Evolutionary conservation across 2,329 filamentous ascomycete genomes (phyloP).

Genomic region (Ophiostoma sp.): DNA sequence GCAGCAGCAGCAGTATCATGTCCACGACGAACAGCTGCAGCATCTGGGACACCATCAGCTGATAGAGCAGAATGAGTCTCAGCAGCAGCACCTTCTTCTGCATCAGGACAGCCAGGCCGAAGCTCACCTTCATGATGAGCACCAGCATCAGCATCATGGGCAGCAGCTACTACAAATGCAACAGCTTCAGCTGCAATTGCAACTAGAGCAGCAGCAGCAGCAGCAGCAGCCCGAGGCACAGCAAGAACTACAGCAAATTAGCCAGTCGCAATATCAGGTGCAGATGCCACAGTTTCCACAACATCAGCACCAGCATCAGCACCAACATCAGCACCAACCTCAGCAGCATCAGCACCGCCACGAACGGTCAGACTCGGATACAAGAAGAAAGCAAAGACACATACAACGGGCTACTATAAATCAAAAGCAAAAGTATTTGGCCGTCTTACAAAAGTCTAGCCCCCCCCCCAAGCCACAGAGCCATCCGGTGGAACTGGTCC

Average conservation of each 20-base stretch:
- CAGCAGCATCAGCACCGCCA: neutral
- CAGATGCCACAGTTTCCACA: neutral
- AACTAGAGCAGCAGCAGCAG: neutral
- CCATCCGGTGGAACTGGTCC: slow-evolving; percentile 9
- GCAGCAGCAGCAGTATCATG: neutral
- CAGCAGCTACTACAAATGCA: neutral
- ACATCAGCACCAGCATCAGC: neutral
- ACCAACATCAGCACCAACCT: neutral
- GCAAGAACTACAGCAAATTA: neutral
- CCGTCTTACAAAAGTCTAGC: neutral
- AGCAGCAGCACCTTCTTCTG: neutral
- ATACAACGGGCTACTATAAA: neutral
- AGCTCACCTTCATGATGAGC: neutral
- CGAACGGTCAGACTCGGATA: neutral
- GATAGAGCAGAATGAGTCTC: neutral
- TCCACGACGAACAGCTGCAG: neutral
- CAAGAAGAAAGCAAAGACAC: slow-evolving; percentile 4
- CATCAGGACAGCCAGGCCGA: neutral
- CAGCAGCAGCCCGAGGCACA: neutral
- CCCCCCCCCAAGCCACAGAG: neutral
- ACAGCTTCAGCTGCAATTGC: neutral
- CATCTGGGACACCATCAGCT: neutral
- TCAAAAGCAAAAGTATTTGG: slow-evolving; percentile 7
- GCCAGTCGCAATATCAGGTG: neutral
- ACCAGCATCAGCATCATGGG: neutral